Evolutionary conservation across 1,139 yeast genomes (phyloP).

Genomic region (Lodderomyces theae): DNA sequence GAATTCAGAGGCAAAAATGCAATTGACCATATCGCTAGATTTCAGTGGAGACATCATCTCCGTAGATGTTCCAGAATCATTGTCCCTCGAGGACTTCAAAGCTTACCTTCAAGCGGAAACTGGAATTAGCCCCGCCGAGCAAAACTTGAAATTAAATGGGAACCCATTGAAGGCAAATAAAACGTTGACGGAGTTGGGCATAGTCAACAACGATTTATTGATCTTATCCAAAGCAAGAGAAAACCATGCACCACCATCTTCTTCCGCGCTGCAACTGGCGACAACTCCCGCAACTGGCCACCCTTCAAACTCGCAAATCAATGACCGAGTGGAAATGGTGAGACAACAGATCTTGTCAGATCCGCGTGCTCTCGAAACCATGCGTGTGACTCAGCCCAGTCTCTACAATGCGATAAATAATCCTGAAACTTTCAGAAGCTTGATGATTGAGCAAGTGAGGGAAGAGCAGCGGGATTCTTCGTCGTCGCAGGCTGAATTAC

Average conservation of each 20-base stretch:
- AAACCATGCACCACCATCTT: slow-evolving; percentile 6
- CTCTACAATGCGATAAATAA: slow-evolving; percentile 48
- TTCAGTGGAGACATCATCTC: slow-evolving; percentile 29
- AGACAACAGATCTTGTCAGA: slow-evolving; percentile 48
- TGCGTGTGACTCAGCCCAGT: slow-evolving; percentile 38
- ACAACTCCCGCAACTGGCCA: neutral
- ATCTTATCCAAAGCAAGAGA: slow-evolving; percentile 22
- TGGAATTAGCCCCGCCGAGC: slow-evolving; percentile 45
- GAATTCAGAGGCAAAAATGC: slow-evolving; percentile 23
- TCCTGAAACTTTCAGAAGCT: slow-evolving; percentile 49
- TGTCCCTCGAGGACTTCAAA: slow-evolving; percentile 64
- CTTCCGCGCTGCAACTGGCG: slow-evolving; percentile 6
- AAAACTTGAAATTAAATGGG: slow-evolving; percentile 49
- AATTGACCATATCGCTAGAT: slow-evolving; percentile 36
- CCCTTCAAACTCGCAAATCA: slow-evolving; percentile 17
- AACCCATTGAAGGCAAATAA: slow-evolving; percentile 33
- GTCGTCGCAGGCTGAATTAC: slow-evolving; percentile 46
- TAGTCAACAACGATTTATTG: slow-evolving; percentile 59
- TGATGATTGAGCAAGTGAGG: slow-evolving; percentile 33
- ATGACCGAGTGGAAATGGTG: slow-evolving; percentile 46
- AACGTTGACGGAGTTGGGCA: slow-evolving; percentile 45
- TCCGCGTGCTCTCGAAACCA: slow-evolving; percentile 35
- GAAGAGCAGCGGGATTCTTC: slow-evolving; percentile 17
- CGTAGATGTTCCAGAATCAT: slow-evolving; percentile 61
- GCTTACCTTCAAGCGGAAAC: slow-evolving; percentile 81